Evolutionary conservation across 495 filamentous ascomycete genomes (phyloP).

Genomic region (Xylaria scruposa): DNA sequence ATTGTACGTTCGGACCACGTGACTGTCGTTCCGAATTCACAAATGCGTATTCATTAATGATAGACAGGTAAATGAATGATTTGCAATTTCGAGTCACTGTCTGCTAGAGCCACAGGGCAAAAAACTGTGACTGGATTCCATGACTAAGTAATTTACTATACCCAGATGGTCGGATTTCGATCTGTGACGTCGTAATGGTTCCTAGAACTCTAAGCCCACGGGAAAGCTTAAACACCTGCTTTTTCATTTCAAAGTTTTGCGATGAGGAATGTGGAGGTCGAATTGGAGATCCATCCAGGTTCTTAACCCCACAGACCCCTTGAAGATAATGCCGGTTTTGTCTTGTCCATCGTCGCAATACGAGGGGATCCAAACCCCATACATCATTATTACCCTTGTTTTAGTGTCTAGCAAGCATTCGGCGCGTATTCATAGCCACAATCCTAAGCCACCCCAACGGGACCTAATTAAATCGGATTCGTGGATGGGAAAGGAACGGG

Average conservation of each 20-base stretch:
- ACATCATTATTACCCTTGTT: not conserved
- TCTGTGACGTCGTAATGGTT: not conserved
- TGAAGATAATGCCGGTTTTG: not conserved
- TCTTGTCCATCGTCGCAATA: not conserved
- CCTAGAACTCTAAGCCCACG: not conserved
- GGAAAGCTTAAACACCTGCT: not conserved
- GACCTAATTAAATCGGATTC: not conserved
- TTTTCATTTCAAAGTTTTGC: not conserved
- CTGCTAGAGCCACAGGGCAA: not conserved
- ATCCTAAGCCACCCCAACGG: not conserved
- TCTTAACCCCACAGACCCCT: not conserved
- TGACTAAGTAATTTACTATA: not conserved
- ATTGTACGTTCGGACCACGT: not conserved
- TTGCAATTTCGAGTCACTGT: not conserved
- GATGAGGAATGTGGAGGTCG: too few relatives aligned
- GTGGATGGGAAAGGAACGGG: not conserved
- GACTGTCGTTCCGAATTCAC: not conserved
- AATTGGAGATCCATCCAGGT: not conserved
- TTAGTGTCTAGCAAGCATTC: not conserved
- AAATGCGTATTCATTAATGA: not conserved
- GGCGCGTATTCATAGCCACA: slow-evolving; percentile 8
- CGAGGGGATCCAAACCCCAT: not conserved
- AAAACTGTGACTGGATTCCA: not conserved
- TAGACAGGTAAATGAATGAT: not conserved
- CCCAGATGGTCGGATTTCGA: not conserved